Base-by-base conservation (phyloP, 2,329 filamentous ascomycete species). In the Rhinocladiella mackenziei region DNA sequence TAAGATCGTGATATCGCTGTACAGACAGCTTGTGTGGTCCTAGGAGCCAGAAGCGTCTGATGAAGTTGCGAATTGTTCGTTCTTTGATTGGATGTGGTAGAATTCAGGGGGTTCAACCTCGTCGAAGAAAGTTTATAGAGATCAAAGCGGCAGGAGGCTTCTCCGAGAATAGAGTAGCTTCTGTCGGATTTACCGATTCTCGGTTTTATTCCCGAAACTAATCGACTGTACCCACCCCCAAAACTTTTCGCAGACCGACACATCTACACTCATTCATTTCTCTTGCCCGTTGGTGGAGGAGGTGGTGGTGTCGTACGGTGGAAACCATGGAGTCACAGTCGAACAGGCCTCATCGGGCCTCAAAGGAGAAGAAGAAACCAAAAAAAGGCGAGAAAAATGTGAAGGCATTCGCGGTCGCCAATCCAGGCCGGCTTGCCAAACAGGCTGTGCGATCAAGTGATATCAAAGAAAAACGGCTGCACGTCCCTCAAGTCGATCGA, bases 401-500 rank as follows among this genome's bases (percentile, higher is more conserved):
- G 86, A 96, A 95, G 69, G 89, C 89, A 10, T 96, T 95, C 65
- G 84, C 87, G 42, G 87, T 85, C 64, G 76, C 86, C 30, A 83
- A 84, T 50, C 88, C 89, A 1, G 89, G 89, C 52, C 85, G 84
- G 61, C 76, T 91, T 57, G 80, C 84, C 48, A 84, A 82, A 64
- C 80, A 86, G 55, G 73, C 73, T 28, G 71, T 72, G 32, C 68
- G 75, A 56, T 74, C 74, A 32, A 71, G 75, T 56, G 75, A 76
- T 69, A 73, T 76, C 65, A 51, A 88, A 76, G 94, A 98, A 69
- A 96, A 94, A 69, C 81, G 91, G 48, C 76, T 97, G 28, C 94
- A 98, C 75, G 92, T 98, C 13, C 92, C 92, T 32, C 84, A 95
- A 64, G 86, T 97, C 70, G 92, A 98, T 73, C 83, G 94, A 56